A percentile compares a stretch with the other conserved stretches of the same genome.
Evolutionary conservation across 2,329 filamentous ascomycete genomes (phyloP).

Genomic region (Alternaria ethzedia): DNA sequence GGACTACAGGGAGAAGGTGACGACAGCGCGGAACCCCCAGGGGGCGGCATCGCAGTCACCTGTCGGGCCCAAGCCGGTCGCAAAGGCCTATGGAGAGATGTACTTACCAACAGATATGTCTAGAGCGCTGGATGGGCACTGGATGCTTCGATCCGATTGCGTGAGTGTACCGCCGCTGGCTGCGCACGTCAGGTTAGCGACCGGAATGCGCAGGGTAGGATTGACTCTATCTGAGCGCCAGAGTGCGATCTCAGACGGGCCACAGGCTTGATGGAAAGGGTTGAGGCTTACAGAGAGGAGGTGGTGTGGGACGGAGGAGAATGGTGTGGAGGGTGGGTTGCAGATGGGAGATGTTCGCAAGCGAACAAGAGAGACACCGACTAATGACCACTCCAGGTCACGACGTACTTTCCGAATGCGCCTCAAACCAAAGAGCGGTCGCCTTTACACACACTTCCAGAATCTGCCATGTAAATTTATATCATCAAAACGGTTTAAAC

Average conservation of each 20-base stretch:
- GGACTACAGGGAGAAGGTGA: constrained; percentile 39
- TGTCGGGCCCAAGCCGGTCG: constrained; percentile 34
- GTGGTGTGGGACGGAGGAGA: constrained; percentile 31
- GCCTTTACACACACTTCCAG: constrained; percentile 22
- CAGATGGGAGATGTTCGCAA: constrained; percentile 26
- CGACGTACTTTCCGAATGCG: constrained; percentile 27
- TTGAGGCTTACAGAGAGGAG: constrained; percentile 33
- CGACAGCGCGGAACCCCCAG: constrained; percentile 29
- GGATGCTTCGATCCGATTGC: constrained; percentile 42
- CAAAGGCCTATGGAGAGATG: constrained; percentile 35
- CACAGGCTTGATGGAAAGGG: constrained; percentile 23
- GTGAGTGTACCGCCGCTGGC: constrained; percentile 43
- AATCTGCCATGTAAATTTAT: constrained; percentile 11
- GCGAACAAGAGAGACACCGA: constrained; percentile 38
- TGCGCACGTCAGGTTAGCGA: constrained; percentile 43
- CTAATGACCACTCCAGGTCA: constrained; percentile 32
- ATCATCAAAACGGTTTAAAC: constrained; percentile 3
- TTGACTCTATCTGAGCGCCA: constrained; percentile 17
- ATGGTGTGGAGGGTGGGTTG: constrained; percentile 35
- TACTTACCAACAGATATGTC: constrained; percentile 43
- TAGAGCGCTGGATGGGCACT: constrained; percentile 31
- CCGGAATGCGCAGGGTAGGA: constrained; percentile 28
- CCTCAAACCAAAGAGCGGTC: constrained; percentile 25
- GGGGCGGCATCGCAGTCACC: constrained; percentile 22
- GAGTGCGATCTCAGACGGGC: constrained; percentile 15